Evolutionary conservation across 805 yeast genomes (phyloP), one percentile per base, ranked within the genome.

Genomic region (Hanseniaspora valbyensis): DNA sequence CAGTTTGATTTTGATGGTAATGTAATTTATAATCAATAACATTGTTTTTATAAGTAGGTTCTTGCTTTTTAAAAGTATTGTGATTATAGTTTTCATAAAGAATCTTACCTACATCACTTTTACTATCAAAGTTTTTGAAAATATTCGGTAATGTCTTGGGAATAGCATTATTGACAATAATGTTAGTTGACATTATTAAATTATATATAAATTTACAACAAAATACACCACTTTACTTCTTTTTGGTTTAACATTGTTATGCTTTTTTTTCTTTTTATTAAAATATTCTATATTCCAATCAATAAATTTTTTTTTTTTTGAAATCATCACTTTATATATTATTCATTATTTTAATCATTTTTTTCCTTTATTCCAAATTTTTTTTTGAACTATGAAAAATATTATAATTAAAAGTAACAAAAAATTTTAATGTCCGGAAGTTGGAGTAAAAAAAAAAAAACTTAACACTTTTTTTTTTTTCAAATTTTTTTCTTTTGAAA

Each of bases 1-100:
- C 50, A 10, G 49, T 41, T 30, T 45, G 50, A 21, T 51, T 51
- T 37, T 51, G 53, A 18, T 43, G 25, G 18, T 51, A 51, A 19
- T 50, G 53, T 5, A 50, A 29, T 16, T 40, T 48, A 10, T 48
- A 40, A 16, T 48, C 51, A n/a, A 48, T 48, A 5, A 40, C 30
- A 24, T 40, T 48, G 34, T 40, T 33, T 26, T 34, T 48, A n/a
- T 48, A 48, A 9, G 25, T 25, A 13, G 21, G 19, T 19, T 39
- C 26, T 13, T 48, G 51, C 16, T 48, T 48, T n/a, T 37, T 40
- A 22, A 48, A 48, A 4, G 44, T 40, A 22, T 48, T 48, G 13
- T 48, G 44, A 16, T 48, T 48, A 26, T 37, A 48, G 16, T 48
- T 28, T 12, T 48, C 38, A 19, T 48, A 37, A 25, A 48, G 36